Conservation (phyloP, 768 basidiomycete genomes). For the Paxillus ammoniavirescens region DNA sequence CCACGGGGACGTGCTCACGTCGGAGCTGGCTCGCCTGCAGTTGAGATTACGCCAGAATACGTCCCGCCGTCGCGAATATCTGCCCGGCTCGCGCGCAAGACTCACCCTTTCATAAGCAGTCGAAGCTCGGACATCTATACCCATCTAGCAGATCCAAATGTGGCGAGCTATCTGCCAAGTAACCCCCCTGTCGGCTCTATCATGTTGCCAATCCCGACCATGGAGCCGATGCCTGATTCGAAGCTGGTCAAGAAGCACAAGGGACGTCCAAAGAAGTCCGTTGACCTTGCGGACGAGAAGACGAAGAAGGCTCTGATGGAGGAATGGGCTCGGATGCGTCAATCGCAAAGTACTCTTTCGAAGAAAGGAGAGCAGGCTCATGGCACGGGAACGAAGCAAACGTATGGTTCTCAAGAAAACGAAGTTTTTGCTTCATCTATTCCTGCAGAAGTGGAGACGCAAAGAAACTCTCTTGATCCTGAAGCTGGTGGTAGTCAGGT, state of each 20-base stretch:
- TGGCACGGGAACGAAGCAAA: not conserved
- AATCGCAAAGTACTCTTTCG: constrained; percentile 23
- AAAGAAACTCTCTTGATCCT: not conserved
- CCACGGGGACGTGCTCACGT: constrained; percentile 17
- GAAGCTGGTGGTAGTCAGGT: not conserved
- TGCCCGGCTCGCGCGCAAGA: constrained; percentile 19
- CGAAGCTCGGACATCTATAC: constrained; percentile 28
- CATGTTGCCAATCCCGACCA: not conserved
- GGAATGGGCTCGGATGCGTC: constrained; percentile 31
- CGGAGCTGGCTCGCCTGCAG: constrained; percentile 13
- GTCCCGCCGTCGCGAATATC: constrained; percentile 15
- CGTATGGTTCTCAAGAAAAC: not conserved
- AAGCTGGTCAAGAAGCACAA: constrained; percentile 8
- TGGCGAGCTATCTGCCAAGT: constrained; percentile 6
- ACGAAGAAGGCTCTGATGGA: constrained; percentile 26
- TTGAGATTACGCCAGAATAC: constrained; percentile 1
- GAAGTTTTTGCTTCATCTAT: not conserved
- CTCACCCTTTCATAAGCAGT: constrained; percentile 11
- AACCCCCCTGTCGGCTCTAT: constrained; percentile 4
- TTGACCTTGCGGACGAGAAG: constrained; percentile 19
- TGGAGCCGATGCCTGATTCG: not conserved
- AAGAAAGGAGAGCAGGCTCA: constrained; percentile 6
- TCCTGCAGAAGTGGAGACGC: not conserved
- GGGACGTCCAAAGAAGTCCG: constrained; percentile 14
- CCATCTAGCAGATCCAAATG: constrained; percentile 24